Percentiles rank a stretch among this genome's conserved stretches.
phyloP scores from a whole-genome alignment of 2,329 filamentous ascomycete genomes.

The Sporothrix pallida region DNA sequence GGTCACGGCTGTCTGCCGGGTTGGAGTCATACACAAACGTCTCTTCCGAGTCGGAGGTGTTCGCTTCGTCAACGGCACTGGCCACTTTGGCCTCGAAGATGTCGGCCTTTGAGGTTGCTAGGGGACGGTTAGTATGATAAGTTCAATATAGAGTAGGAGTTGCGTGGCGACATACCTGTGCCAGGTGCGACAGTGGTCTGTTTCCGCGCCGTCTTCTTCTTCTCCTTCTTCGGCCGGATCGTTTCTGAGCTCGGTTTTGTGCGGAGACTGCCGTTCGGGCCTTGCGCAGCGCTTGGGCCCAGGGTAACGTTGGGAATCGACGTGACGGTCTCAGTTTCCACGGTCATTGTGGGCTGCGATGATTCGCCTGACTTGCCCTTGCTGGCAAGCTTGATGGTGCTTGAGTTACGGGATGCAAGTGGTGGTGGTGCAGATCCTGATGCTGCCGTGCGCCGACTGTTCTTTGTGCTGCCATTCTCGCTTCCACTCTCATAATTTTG shows the following conservation, averaged over 20 bases:
- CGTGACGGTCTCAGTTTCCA: slow-evolving; percentile 94
- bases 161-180: slow-evolving; percentile 65
- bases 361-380: slow-evolving; percentile 75
- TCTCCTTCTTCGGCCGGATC: slow-evolving; percentile 91
- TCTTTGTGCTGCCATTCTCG: slow-evolving; percentile 63
- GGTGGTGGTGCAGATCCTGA: slow-evolving; percentile 46
- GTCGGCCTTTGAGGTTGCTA: slow-evolving; percentile 92
- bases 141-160: not conserved
- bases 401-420: slow-evolving; percentile 69
- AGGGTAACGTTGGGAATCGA: slow-evolving; percentile 86
- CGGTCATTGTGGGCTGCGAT: slow-evolving; percentile 89
- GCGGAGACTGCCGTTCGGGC: slow-evolving; percentile 74
- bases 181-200: slow-evolving; percentile 71
- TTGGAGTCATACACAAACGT: slow-evolving; percentile 99
- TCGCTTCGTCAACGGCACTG: slow-evolving; percentile 91
- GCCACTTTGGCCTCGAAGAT: slow-evolving; percentile 98
- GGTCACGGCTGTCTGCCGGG: slow-evolving; percentile 70
- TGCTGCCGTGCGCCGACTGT: slow-evolving; percentile 52
- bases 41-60: slow-evolving; percentile 96
- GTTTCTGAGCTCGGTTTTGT: slow-evolving; percentile 94
- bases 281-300: slow-evolving; percentile 67
- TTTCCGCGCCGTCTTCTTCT: slow-evolving; percentile 80
- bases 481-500: slow-evolving; percentile 52
- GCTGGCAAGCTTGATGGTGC: slow-evolving; percentile 64
- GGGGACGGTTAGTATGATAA: slow-evolving; percentile 39